These are phyloP conservation scores for Lipomyces mesembrius DNA, from an alignment of 805 yeast species.

Conservation along the genomic window DNA sequence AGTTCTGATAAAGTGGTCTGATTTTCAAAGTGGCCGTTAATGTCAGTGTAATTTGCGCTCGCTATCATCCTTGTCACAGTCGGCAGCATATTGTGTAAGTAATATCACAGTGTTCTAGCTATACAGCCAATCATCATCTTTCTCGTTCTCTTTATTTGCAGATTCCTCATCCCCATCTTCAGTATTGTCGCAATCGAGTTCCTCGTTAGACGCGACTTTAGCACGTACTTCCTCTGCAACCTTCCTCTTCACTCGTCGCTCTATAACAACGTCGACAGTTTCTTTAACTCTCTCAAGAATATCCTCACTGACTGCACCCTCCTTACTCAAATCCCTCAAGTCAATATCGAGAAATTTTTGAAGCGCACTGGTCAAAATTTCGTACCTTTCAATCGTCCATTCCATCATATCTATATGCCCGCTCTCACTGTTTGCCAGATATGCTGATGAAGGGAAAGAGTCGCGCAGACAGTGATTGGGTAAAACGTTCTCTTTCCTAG, in stretches of 20 bases:
- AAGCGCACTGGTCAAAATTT: constrained; percentile 1
- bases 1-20: not conserved
- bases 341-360: not conserved
- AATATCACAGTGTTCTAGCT: not conserved
- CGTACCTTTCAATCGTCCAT: constrained; percentile 10
- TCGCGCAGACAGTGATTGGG: not conserved
- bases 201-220: not conserved
- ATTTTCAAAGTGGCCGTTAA: not conserved
- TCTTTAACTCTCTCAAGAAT: not conserved
- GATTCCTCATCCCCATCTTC: not conserved
- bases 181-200: not conserved
- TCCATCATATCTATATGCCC: not conserved
- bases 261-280: not conserved
- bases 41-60: not conserved
- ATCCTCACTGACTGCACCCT: not conserved
- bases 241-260: constrained; percentile 6
- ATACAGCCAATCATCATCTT: too few relatives aligned
- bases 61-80: not conserved
- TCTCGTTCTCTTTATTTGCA: not conserved
- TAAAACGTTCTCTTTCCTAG: not conserved
- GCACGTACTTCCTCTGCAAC: constrained; percentile 10
- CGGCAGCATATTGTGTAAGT: not conserved
- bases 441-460: not conserved
- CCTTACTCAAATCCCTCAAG: not conserved
- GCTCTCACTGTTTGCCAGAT: not conserved